phyloP scores from a whole-genome alignment of 257 asterid species.

The Solanum tacnaense region DNA sequence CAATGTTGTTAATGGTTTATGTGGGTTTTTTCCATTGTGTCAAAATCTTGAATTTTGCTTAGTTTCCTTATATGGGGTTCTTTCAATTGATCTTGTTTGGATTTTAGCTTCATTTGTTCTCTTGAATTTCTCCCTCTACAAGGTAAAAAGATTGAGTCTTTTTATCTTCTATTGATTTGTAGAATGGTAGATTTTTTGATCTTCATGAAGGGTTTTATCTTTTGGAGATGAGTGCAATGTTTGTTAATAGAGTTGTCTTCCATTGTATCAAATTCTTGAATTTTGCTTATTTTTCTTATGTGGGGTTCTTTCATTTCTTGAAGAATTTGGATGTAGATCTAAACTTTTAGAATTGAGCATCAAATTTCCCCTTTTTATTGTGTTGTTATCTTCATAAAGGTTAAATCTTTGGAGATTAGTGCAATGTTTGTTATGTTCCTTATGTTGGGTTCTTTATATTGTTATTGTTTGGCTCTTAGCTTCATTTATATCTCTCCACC shows the following conservation, averaged over 20 bases:
- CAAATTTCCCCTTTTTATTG: background rate
- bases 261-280: background rate
- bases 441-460: background rate
- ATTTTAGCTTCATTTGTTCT: background rate
- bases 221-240: background rate
- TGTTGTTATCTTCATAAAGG: background rate
- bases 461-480: background rate
- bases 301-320: background rate
- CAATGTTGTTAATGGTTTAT: background rate
- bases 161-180: background rate
- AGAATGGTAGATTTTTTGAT: background rate
- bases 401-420: background rate
- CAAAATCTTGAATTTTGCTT: background rate
- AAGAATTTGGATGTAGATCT: background rate
- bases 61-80: background rate
- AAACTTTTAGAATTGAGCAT: background rate
- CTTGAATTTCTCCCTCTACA: background rate
- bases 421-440: background rate
- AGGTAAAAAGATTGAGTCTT: too few species aligned
- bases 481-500: background rate
- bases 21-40: background rate
- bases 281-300: background rate
- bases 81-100: constrained; percentile 21
- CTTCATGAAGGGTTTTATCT: too few species aligned
- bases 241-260: background rate